Evolutionary conservation across 441 rosid species (phyloP).

Genomic region (Gossypium gossypioides): DNA sequence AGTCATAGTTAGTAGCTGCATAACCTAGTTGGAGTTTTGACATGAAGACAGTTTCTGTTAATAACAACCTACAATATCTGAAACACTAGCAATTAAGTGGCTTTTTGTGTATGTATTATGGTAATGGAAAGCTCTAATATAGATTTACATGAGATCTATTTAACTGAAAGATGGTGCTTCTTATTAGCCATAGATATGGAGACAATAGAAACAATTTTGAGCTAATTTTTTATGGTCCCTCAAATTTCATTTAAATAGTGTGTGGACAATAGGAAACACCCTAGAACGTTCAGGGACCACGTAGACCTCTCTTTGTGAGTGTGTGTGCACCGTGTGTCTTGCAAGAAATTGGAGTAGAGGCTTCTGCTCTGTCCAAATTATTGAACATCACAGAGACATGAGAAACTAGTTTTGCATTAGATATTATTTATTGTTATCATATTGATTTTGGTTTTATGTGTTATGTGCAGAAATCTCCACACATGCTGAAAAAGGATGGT

Average conservation of each 20-base stretch:
- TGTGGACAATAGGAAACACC: background rate
- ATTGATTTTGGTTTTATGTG: constrained; percentile 16
- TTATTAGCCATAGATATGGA: background rate
- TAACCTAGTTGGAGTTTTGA: constrained; percentile 1
- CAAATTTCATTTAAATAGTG: background rate
- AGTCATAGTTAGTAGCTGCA: background rate
- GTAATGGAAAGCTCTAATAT: background rate
- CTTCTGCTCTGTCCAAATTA: background rate
- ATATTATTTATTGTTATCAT: background rate
- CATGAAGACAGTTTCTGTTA: background rate
- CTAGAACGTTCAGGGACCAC: background rate
- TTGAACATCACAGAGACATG: background rate
- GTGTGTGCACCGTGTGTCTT: background rate
- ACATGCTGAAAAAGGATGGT: constrained; percentile 48
- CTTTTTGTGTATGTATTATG: background rate
- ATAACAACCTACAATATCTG: constrained; percentile 13
- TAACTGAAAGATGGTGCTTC: background rate
- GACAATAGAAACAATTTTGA: background rate
- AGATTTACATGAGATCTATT: background rate
- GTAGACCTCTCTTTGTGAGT: background rate
- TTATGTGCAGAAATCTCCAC: constrained; percentile 43
- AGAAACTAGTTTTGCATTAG: background rate
- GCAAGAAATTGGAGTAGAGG: background rate
- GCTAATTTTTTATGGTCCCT: background rate
- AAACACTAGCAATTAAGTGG: background rate